phyloP scores from a whole-genome alignment of 225 moss, liverwort and hornwort genomes.

The Bryum argenteum region DNA sequence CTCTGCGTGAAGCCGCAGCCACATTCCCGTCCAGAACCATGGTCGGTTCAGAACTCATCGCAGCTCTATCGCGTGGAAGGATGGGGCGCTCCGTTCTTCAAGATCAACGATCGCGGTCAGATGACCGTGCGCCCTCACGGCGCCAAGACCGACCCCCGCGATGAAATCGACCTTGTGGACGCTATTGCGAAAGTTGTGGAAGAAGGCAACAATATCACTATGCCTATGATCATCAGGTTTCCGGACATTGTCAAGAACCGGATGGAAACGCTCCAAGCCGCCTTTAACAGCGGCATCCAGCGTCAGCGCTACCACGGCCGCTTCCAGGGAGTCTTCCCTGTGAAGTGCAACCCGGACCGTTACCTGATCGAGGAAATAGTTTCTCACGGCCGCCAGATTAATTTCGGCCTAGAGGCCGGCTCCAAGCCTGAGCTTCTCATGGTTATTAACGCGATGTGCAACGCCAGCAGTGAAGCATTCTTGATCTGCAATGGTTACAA shows the following conservation, averaged over 20 bases:
- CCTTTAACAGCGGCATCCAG: constrained; percentile 69
- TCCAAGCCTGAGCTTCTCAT: constrained; percentile 90
- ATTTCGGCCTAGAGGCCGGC: constrained; percentile 89
- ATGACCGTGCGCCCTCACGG: constrained; percentile 77
- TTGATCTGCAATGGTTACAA: constrained; percentile 98
- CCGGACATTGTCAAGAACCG: constrained; percentile 71
- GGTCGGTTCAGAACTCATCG: constrained; percentile 70
- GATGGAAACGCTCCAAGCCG: constrained; percentile 58
- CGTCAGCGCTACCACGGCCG: constrained; percentile 53
- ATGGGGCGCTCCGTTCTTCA: constrained; percentile 93
- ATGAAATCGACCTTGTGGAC: constrained; percentile 80
- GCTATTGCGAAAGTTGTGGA: constrained; percentile 59
- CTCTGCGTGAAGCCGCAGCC: constrained; percentile 42
- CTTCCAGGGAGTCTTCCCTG: constrained; percentile 92
- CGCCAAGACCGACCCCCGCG: constrained; percentile 28
- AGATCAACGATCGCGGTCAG: constrained; percentile 71
- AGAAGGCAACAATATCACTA: constrained; percentile 35
- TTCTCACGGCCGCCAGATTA: constrained; percentile 61
- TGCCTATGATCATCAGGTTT: constrained; percentile 83
- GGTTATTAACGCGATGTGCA: constrained; percentile 69
- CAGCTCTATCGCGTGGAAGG: constrained; percentile 79
- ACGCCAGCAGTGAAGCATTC: constrained; percentile 65
- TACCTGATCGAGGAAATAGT: constrained; percentile 84
- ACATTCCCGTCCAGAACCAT: constrained; percentile 44
- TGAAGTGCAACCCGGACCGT: constrained; percentile 92